Conservation (phyloP, 2,329 filamentous ascomycete species). For the Cryphonectria parasitica region DNA sequence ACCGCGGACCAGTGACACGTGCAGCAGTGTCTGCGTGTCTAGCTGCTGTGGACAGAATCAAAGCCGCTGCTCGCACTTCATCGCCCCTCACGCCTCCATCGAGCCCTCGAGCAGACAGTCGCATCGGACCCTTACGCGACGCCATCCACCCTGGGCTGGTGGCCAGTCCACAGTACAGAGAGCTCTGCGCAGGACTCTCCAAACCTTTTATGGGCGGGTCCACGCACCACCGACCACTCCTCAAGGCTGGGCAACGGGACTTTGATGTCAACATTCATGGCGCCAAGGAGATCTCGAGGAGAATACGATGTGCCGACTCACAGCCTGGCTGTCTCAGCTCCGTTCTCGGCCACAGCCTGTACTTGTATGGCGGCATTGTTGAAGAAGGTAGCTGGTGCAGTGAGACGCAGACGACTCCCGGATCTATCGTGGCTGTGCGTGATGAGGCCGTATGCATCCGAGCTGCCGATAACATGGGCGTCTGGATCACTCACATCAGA, state of each 20-base stretch:
- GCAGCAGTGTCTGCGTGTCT: slow-evolving; percentile 43
- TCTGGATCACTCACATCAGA: slow-evolving; percentile 48
- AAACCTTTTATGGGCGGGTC: slow-evolving; percentile 43
- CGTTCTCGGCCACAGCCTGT: slow-evolving; percentile 42
- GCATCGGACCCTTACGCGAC: slow-evolving; percentile 1
- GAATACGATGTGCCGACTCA: slow-evolving; percentile 46
- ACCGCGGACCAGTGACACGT: slow-evolving; percentile 43
- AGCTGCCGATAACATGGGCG: slow-evolving; percentile 43
- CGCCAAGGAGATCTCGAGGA: slow-evolving; percentile 44
- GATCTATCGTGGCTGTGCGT: slow-evolving; percentile 42
- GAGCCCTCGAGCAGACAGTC: slow-evolving; percentile 12
- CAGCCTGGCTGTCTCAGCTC: slow-evolving; percentile 46
- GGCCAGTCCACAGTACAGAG: slow-evolving; percentile 35
- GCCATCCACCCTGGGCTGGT: slow-evolving; percentile 34
- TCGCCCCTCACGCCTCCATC: slow-evolving; percentile 31
- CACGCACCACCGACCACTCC: slow-evolving; percentile 42
- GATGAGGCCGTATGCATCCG: slow-evolving; percentile 43
- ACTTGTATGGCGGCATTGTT: slow-evolving; percentile 46
- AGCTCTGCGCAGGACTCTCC: slow-evolving; percentile 39
- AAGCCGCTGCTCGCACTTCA: slow-evolving; percentile 34
- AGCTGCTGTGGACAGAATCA: slow-evolving; percentile 43
- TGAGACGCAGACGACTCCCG: slow-evolving; percentile 28
- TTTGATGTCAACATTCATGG: slow-evolving; percentile 42
- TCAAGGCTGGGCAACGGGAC: slow-evolving; percentile 44
- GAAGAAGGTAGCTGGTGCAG: slow-evolving; percentile 37